Evolutionary conservation across 2,329 filamentous ascomycete genomes (phyloP), one percentile per base, ranked within the genome.

Genomic region (Plectosphaerella plurivora): DNA sequence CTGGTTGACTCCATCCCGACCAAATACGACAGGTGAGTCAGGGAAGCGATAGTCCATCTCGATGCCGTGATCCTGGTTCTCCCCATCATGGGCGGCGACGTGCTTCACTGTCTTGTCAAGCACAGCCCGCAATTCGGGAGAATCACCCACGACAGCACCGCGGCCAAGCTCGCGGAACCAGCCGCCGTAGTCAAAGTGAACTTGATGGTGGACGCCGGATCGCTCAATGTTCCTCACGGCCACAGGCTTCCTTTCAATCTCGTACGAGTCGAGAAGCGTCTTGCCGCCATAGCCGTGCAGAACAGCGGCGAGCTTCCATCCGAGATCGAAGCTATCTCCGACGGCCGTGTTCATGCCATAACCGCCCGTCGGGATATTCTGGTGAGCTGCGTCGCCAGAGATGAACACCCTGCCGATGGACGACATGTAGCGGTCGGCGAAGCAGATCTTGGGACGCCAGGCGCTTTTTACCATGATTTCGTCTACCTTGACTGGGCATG

Each of bases 311-410:
- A 69, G 57, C 46, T 68, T 69, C 66, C 67, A 69, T 2, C 59
- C 66, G 1, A 69, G 51, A 42, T 68, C 63, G 15, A 64, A 58
- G 11, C 62, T 59, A 47, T 69, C 67, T 5, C 64, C 64, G 4
- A 68, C 62, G 1, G 63, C 65, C 1, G 62, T 66, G 51, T 70
- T 70, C 64, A 69, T 65, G 9, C 68, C 67, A 46, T 69, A 66
- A 1, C 66, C 67, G 5, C 67, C 67, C 11, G 59, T 61, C 0
- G 67, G 67, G 35, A 59, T 62, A 45, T 67, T 66, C 11, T 65
- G 62, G 47, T 70, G 67, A 7, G 67, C 67, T 15, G 66, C 61
- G 49, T 70, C 68, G 20, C 68, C 68, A 10, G 64, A 58, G 3
- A 65, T 50, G 16, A 65, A 59, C 1, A 73, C 64, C 5, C 72